Evolutionary conservation across 1,284 basidiomycete genomes (phyloP).

Genomic region (Microbotryomycetes sp.): DNA sequence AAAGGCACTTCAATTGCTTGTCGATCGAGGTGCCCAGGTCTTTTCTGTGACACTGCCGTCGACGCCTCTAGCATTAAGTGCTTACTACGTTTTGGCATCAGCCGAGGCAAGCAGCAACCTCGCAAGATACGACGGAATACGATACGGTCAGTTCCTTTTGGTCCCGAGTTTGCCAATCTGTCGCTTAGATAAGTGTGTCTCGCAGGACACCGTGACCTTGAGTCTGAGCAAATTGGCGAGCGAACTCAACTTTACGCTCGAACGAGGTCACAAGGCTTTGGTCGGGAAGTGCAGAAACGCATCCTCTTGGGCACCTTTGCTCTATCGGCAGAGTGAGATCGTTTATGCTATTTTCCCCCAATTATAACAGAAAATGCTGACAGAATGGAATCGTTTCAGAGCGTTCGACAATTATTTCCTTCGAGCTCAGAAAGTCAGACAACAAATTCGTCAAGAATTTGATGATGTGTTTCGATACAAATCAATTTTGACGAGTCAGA

Average conservation of each 20-base stretch:
- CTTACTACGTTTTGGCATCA: conserved; percentile 90
- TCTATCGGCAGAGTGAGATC: conserved; percentile 74
- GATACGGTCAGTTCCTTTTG: conserved; percentile 46
- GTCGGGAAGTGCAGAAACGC: conserved; percentile 75
- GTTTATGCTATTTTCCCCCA: not conserved
- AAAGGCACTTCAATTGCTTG: conserved; percentile 50
- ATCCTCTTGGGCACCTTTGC: conserved; percentile 90
- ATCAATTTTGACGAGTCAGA: conserved; percentile 47
- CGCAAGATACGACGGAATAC: conserved; percentile 80
- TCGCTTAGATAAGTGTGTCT: not conserved
- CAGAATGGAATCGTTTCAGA: conserved; percentile 45
- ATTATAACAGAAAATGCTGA: not conserved
- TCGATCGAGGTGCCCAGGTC: conserved; percentile 59
- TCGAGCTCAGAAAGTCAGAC: conserved; percentile 76
- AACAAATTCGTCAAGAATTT: conserved; percentile 67
- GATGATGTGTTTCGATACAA: conserved; percentile 58
- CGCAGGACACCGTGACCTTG: conserved; percentile 2
- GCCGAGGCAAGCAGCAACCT: conserved; percentile 93
- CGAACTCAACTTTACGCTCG: conserved; percentile 33
- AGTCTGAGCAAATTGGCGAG: not conserved
- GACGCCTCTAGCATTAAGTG: conserved; percentile 72
- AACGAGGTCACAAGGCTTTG: conserved; percentile 59
- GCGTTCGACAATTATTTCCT: conserved; percentile 96
- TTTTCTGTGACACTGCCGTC: conserved; percentile 70
- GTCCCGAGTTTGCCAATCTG: not conserved